Base-by-base conservation (phyloP, 1,139 yeast species). In the Kazachstania sp. region DNA sequence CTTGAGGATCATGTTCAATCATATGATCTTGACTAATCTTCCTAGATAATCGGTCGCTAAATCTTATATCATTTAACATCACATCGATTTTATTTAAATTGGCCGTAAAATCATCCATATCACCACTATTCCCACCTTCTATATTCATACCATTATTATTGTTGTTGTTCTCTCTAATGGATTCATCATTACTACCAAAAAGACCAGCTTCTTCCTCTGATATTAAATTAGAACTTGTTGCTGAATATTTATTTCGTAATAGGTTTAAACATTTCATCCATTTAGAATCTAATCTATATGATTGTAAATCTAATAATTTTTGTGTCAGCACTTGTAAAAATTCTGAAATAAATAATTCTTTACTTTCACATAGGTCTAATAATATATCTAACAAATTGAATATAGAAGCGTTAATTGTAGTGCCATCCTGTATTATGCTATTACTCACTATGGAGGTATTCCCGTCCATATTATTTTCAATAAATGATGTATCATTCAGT, bases 331-430 rank as follows among this genome's bases (percentile, higher is more conserved):
- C 68, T 29, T 72, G 71, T 6, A 84, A 77, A 54, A 92, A 78
- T 57, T 86, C 95, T 35, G 75, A 72, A 36, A 87, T 75, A 54
- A 92, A 83, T 1, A 78, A 71, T n/a, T 79, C 86, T 56, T 83
- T 83, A 52, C 84, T 78, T 45, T 88, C 95, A 63, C 84, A 86
- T 2, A 90, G 77, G 0, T 55, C 61, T 35, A 61, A 47, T 13
- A 63, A 75, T 64, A 87, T 86, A 62, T 88, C 96, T 0, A 95
- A 86, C 8, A 94, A 71, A 28, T 79, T 83, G 55, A 81, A 82
- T 53, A 81, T 23, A 3, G 28, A 23, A 26, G 16, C 16, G 20
- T 37, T n/a, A 13, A 35, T 20, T 13, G 31, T 36, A 28, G 39
- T 7, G 37, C 19, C n/a, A 29, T 16, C 6, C 3, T 30, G 19